Base-by-base conservation (phyloP, 495 filamentous ascomycete genomes). In the Darksidea phi region DNA sequence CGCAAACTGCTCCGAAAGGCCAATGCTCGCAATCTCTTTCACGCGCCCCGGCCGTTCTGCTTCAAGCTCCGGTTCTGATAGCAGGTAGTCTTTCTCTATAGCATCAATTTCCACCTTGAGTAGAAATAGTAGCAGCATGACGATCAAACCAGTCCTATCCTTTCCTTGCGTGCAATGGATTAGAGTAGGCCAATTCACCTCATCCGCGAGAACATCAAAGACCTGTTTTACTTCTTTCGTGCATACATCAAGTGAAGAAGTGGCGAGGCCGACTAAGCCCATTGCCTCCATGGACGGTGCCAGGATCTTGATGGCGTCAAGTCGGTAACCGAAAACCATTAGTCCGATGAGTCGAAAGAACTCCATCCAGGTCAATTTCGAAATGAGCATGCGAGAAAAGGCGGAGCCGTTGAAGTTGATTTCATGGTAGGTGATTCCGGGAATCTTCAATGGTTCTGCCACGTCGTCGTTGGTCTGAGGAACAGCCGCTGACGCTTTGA, bases 161-260 rank as follows among this genome's bases (percentile, higher is more conserved):
- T 96, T 96, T 36, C 91, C 91, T 69, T 94, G 88, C 2, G 89
- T 91, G 74, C 91, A 95, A 75, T 94, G 90, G 5, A 92, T 69
- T 2, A 93, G 69, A 5, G 84, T 59, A 0, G 89, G 88, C 41
- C 85, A 86, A 15, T 78, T 73, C 2, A 64, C 57, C 5, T 75
- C 63, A 3, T 76, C 63, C 7, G 77, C 75, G 32, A 83, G 71
- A 10, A 82, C 49, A 5, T 80, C 76, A 43, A 87, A 84, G 7
- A 82, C 77, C 64, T 81, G 69, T 6, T 76, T 78, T 18, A 96
- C 81, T 72, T 92, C 88, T 2, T 68, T 57, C 0, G 75, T 78
- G 50, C 83, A 86, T 42, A 81, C 73, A 57, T 88, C 83, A 0
- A 94, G 73, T 6, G 84, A 86, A 58, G 87, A 80, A 59, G 79